Conservation (phyloP, 116 monocot species). For the Trichopus zeylanicus region DNA sequence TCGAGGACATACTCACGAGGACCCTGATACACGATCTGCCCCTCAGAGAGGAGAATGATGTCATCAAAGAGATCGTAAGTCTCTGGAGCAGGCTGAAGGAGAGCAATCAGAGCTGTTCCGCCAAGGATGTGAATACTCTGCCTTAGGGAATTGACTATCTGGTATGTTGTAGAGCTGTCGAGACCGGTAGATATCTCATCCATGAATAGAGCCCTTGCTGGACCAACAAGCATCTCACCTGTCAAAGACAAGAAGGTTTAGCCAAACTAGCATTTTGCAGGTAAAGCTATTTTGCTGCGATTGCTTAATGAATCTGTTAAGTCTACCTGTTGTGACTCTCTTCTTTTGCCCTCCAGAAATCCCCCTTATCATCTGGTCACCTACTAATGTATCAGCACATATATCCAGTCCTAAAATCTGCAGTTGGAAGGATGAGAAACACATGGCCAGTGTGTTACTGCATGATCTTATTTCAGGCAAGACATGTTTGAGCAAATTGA, state of each 20-base stretch:
- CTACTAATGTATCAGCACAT: not conserved
- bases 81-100: constrained; percentile 87
- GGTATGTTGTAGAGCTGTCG: constrained; percentile 79
- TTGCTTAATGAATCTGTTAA: not conserved
- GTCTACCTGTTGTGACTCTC: constrained; percentile 54
- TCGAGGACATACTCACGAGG: constrained; percentile 60
- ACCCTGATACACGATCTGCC: constrained; percentile 71
- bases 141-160: constrained; percentile 59
- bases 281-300: no score
- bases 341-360: constrained; percentile 51
- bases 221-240: constrained; percentile 56
- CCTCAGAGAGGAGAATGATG: constrained; percentile 67
- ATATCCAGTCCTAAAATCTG: constrained; percentile 28
- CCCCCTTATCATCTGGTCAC: constrained; percentile 46
- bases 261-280: no score
- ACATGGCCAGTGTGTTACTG: no score
- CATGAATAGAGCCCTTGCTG: constrained; percentile 65
- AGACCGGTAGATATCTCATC: constrained; percentile 85
- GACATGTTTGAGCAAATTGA: no score
- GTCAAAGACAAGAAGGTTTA: no score
- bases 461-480: no score
- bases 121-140: constrained; percentile 51
- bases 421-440: not conserved
- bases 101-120: constrained; percentile 52
- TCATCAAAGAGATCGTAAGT: constrained; percentile 76